Percentiles rank a stretch among this genome's conserved stretches.
Evolutionary conservation across 192 early-diverging fungal genomes (phyloP).

Genomic region (Haplosporangium gracile): DNA sequence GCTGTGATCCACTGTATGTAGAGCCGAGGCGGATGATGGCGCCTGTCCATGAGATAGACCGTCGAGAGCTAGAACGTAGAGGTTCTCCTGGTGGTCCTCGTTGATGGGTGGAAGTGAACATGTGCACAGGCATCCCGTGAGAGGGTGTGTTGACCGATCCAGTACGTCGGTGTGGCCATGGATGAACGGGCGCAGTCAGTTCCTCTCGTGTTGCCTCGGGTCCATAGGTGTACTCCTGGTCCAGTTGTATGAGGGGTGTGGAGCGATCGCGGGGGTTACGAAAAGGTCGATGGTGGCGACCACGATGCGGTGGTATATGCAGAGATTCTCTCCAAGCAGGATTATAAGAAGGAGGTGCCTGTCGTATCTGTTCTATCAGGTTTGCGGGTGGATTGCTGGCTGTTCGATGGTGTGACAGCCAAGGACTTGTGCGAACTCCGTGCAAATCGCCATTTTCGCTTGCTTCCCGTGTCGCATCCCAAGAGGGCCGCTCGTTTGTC

Average conservation of each 20-base stretch:
- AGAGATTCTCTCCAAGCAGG: conserved; percentile 24
- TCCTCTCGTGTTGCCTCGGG: not conserved
- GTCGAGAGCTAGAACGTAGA: conserved; percentile 1
- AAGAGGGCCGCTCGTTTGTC: not conserved
- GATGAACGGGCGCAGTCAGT: not conserved
- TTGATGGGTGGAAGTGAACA: not conserved
- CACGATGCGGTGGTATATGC: not conserved
- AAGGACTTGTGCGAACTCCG: not conserved
- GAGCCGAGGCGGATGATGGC: conserved; percentile 11
- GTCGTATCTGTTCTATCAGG: not conserved
- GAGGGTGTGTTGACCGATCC: conserved; percentile 6
- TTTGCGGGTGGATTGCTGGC: not conserved
- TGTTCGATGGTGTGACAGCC: not conserved
- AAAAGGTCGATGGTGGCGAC: not conserved
- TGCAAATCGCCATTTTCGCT: not conserved
- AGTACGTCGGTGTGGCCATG: conserved; percentile 12
- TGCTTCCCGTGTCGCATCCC: not conserved
- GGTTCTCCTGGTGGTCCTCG: not conserved
- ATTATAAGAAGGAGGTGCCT: conserved; percentile 36
- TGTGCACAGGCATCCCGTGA: not conserved
- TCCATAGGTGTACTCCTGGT: not conserved
- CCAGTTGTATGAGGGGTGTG: not conserved
- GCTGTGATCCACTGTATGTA: not conserved
- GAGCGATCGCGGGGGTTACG: not conserved
- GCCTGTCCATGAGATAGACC: conserved; percentile 41